Evolutionary conservation across 1,139 yeast species (phyloP).

Genomic region (Geotrichum klebahnii): DNA sequence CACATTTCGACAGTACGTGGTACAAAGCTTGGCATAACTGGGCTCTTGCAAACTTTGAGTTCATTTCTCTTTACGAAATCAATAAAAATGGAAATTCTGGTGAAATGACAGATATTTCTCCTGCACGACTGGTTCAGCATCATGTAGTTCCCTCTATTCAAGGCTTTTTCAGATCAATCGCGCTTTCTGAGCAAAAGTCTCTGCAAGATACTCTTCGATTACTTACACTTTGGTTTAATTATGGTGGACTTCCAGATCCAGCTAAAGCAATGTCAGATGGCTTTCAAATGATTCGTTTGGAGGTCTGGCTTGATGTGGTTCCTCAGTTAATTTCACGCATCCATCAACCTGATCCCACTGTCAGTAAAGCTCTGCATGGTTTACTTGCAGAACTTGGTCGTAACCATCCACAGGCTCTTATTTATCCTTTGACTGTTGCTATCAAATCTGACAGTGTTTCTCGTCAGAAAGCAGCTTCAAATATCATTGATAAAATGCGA

Average conservation of each 20-base stretch:
- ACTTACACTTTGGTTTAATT: slow-evolving; percentile 89
- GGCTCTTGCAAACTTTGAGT: slow-evolving; percentile 97
- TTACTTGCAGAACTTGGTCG: slow-evolving; percentile 83
- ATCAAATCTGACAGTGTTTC: slow-evolving; percentile 88
- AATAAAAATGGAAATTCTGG: slow-evolving; percentile 30
- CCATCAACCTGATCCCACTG: slow-evolving; percentile 88
- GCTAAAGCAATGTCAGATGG: slow-evolving; percentile 91
- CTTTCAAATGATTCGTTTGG: slow-evolving; percentile 80
- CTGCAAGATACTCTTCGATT: slow-evolving; percentile 88
- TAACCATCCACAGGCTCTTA: slow-evolving; percentile 95
- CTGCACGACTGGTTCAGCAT: slow-evolving; percentile 61
- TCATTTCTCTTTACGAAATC: slow-evolving; percentile 57
- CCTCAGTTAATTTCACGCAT: slow-evolving; percentile 95
- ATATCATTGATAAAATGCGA: slow-evolving; percentile 88
- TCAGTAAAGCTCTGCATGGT: slow-evolving; percentile 74
- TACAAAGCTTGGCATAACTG: slow-evolving; percentile 99
- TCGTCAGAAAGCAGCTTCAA: slow-evolving; percentile 85
- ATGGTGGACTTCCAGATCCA: slow-evolving; percentile 90
- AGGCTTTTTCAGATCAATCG: slow-evolving; percentile 93
- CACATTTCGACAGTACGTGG: slow-evolving; percentile 91
- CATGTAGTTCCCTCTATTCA: slow-evolving; percentile 93
- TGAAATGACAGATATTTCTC: slow-evolving; percentile 27
- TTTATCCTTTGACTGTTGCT: slow-evolving; percentile 93
- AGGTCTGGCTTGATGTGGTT: slow-evolving; percentile 90
- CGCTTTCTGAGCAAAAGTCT: slow-evolving; percentile 79